phyloP scores from a whole-genome alignment of 2,329 filamentous ascomycete species.

The Paracamarosporium sp. region DNA sequence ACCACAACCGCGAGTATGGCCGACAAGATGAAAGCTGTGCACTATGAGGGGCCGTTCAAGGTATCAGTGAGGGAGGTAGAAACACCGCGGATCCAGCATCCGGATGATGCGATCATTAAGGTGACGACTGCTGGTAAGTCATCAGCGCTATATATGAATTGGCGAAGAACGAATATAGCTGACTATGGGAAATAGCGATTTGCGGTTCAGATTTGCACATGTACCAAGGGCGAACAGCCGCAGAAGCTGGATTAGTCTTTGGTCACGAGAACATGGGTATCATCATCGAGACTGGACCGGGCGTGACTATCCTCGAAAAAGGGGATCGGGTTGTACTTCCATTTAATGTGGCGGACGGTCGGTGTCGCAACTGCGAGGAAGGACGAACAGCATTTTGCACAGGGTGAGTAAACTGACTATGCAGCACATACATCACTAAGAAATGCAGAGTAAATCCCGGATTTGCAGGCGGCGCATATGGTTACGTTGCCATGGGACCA shows the following conservation, averaged over 20 bases:
- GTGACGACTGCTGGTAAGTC: slow-evolving; percentile 64
- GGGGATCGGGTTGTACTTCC: slow-evolving; percentile 70
- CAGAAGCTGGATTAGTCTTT: slow-evolving; percentile 67
- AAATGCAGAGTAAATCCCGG: slow-evolving; percentile 59
- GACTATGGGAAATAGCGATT: slow-evolving; percentile 48
- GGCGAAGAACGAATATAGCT: slow-evolving; percentile 6
- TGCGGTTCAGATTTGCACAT: slow-evolving; percentile 63
- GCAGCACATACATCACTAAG: slow-evolving; percentile 6
- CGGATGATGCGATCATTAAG: slow-evolving; percentile 70
- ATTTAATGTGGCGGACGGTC: slow-evolving; percentile 69
- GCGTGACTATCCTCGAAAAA: slow-evolving; percentile 67
- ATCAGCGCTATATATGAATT: background rate
- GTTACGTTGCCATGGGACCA: slow-evolving; percentile 68
- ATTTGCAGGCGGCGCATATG: slow-evolving; percentile 66
- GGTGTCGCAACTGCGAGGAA: slow-evolving; percentile 70
- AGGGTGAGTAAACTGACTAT: slow-evolving; percentile 41
- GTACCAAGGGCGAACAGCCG: slow-evolving; percentile 71
- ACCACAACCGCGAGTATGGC: slow-evolving; percentile 6
- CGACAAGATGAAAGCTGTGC: slow-evolving; percentile 66
- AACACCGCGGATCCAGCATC: slow-evolving; percentile 65
- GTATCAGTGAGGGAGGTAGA: slow-evolving; percentile 68
- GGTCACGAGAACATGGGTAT: slow-evolving; percentile 69
- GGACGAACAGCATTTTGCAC: slow-evolving; percentile 71
- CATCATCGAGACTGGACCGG: slow-evolving; percentile 61
- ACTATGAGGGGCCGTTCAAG: slow-evolving; percentile 67